Base-by-base conservation (phyloP, 441 rosid species). In the Mallotus repandus region DNA sequence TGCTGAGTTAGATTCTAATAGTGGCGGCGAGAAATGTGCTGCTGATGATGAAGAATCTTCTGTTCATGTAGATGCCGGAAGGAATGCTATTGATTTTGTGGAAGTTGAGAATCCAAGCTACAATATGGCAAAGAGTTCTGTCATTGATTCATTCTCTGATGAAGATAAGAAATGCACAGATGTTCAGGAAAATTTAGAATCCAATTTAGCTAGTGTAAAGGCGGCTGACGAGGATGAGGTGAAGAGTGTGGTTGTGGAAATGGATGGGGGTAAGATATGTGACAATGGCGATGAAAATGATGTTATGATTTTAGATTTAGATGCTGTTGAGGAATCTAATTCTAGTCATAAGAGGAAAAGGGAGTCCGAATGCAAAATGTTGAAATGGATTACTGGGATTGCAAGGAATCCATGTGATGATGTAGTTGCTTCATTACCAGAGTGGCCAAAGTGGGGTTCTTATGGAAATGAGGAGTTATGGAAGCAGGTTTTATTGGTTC, bases 401-500 rank as follows among this genome's bases (percentile, higher is more conserved):
- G 97, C 98, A 0, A 85, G 80, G 78, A 72, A 88, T 81, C 98
- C 97, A 4, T 88, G 87, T 75, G 80, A 86, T 70, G 71, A 74
- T 2, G 71, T 75, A 21, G 69, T 89, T 77, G 87, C 72, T 65
- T 56, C 79, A 57, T 71, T 91, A 77, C 97, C 96, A 0, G 91
- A 89, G 49, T 79, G 77, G 63, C 79, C 94, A n/a, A 86, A 87
- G 64, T 95, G 96, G 99, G 89, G 73, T 16, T 77, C 78, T 63
- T 84, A 78, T 76, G 91, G 86, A 69, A 85, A 71, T 69, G 91
- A 84, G 35, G 85, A 84, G 76, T 71, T 82, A 8, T 91, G 99
- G 99, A 93, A 84, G 85, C 92, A 85, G 81, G 85, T 85, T 69
- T 84, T 95, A 75, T 74, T 81, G 81, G 84, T 80, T 79, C 86